These are phyloP conservation scores for Cupressus sempervirens DNA, from an alignment of 75 land plant genomes.

Conservation along the genomic window DNA sequence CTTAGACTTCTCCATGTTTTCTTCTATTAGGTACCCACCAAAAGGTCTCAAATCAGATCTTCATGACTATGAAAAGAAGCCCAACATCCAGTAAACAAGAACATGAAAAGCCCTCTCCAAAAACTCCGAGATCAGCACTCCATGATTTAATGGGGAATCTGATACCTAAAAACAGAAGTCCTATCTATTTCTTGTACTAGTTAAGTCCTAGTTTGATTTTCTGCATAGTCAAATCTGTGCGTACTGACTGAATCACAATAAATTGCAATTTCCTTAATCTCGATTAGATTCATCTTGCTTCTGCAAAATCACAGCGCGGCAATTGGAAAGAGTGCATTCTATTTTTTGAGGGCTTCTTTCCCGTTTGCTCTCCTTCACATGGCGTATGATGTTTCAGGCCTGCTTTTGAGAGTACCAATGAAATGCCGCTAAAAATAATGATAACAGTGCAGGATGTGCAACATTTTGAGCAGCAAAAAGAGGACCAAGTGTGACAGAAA, in stretches of 20 bases:
- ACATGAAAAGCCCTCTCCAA: neutral
- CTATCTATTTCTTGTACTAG: neutral
- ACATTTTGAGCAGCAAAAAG: neutral
- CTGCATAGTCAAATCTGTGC: neutral
- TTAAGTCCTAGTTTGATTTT: neutral
- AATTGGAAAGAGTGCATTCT: neutral
- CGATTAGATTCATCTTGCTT: neutral
- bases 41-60: neutral
- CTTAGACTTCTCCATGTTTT: neutral
- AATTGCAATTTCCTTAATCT: neutral
- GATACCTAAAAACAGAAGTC: neutral
- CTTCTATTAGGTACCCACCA: neutral
- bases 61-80: neutral
- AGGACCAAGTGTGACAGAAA: neutral
- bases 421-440: neutral
- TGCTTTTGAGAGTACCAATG: neutral
- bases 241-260: neutral
- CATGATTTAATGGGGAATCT: neutral
- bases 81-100: neutral
- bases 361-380: neutral
- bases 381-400: neutral
- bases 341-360: neutral
- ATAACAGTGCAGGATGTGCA: neutral
- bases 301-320: neutral
- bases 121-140: neutral